Evolutionary conservation across 495 filamentous ascomycete species (phyloP), one percentile per base, ranked within the genome.

Genomic region (Hypoxylon intermedium): DNA sequence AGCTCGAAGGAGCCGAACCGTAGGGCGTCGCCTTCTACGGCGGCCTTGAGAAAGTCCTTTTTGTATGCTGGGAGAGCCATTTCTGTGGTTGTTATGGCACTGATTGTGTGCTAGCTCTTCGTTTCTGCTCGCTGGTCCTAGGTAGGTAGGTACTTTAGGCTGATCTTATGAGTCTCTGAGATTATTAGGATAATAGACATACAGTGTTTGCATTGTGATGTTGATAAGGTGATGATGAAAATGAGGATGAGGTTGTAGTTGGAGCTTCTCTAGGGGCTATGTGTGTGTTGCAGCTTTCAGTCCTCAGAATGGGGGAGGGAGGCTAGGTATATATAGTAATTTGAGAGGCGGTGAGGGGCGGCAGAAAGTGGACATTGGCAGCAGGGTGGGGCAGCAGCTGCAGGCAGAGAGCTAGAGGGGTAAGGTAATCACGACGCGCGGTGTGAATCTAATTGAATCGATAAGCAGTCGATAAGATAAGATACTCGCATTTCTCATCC

Each of bases 1-100:
- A 98, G 82, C 51, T 85, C 87, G 80, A 87, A 97, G 66, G 82
- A 85, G 71, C 94, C 93, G 77, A 98, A 97, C 36, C 87, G 88
- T 53, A 97, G 87, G 72, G 91, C 87, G 54, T 85, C 84, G 74
- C 86, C 87, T 31, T 77, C 73, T 67, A 94, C 82, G 71, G 90
- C 83, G 36, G 89, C 82, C 41, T 83, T 74, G 12, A 97, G 82
- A 74, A 98, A 89, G 30, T 81, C 76, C 47, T 82, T 70, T 68
- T 87, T 86, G 72, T 82, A 84, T 36, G 74, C 63, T 12, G 82
- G 63, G 52, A 85, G 78, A 44, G 57, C 67, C 77, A 90, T 92
- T 76, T n/a, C n/a, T n/a, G n/a, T n/a, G n/a, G n/a, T n/a, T n/a
- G n/a, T n/a, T n/a, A n/a, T n/a, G n/a, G n/a, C n/a, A n/a, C n/a